Evolutionary conservation across 441 rosid genomes (phyloP).

Genomic region (Erodium trifolium): DNA sequence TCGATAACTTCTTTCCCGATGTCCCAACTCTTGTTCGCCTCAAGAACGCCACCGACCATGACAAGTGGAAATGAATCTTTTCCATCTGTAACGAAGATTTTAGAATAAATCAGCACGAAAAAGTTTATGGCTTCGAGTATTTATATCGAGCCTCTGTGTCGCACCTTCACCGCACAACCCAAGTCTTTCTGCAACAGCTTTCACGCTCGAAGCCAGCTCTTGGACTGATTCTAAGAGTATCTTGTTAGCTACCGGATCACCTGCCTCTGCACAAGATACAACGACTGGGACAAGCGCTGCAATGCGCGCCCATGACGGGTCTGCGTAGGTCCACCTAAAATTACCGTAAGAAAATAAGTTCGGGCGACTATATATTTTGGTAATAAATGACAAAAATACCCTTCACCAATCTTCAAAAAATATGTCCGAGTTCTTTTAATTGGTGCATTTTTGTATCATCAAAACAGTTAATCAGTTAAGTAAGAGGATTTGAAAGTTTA

Average conservation of each 20-base stretch:
- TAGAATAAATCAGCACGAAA: background rate
- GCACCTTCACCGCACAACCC: constrained; percentile 55
- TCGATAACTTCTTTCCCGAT: constrained; percentile 58
- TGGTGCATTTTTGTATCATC: too few relatives aligned
- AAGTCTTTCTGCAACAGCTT: constrained; percentile 64
- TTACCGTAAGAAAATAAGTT: too few relatives aligned
- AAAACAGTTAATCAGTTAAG: too few relatives aligned
- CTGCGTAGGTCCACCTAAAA: constrained; percentile 3
- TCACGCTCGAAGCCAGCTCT: constrained; percentile 66
- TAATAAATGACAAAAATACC: too few relatives aligned
- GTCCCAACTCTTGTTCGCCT: constrained; percentile 61
- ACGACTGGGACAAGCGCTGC: constrained; percentile 40
- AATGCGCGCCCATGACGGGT: constrained; percentile 1
- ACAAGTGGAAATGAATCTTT: constrained; percentile 52
- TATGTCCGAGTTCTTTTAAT: too few relatives aligned
- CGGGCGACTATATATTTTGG: too few relatives aligned
- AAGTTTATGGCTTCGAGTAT: background rate
- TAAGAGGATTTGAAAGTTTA: too few relatives aligned
- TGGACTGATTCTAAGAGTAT: constrained; percentile 50
- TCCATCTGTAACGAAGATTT: constrained; percentile 39
- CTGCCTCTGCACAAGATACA: constrained; percentile 65
- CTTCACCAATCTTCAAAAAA: too few relatives aligned
- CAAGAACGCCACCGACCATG: constrained; percentile 80
- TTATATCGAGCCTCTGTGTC: background rate
- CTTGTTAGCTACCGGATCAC: constrained; percentile 53